Conservation (phyloP, 768 basidiomycete species). For the Boletus reticuloceps region DNA sequence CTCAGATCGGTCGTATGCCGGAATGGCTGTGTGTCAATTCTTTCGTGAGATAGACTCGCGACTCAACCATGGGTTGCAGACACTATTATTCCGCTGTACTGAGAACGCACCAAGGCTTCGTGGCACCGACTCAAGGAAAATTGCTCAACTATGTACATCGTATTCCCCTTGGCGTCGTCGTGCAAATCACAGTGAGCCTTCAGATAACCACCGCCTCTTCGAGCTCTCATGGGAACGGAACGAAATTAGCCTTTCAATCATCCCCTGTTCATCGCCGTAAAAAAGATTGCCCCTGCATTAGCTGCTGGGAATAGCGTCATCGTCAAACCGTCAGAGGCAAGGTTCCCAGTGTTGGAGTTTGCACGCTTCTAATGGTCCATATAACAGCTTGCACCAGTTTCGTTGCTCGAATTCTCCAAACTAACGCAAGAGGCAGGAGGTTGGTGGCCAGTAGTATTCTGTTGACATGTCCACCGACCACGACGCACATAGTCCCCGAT, state of each 20-base stretch:
- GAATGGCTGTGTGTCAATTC: slow-evolving; percentile 73
- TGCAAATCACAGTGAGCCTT: slow-evolving; percentile 71
- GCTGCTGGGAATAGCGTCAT: slow-evolving; percentile 84
- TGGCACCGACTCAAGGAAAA: slow-evolving; percentile 78
- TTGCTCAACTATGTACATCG: slow-evolving; percentile 78
- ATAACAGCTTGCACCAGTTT: slow-evolving; percentile 67
- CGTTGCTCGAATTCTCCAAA: slow-evolving; percentile 73
- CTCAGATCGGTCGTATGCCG: slow-evolving; percentile 72
- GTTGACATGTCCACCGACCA: not conserved
- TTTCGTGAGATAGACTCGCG: not conserved
- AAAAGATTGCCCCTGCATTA: slow-evolving; percentile 84
- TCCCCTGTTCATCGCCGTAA: slow-evolving; percentile 82
- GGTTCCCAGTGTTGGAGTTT: not conserved
- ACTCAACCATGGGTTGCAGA: slow-evolving; percentile 35
- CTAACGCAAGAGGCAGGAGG: slow-evolving; percentile 66
- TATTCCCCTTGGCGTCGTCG: slow-evolving; percentile 84
- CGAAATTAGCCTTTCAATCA: slow-evolving; percentile 77
- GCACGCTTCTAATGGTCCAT: not conserved
- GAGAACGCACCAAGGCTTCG: slow-evolving; percentile 63
- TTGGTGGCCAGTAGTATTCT: slow-evolving; percentile 29
- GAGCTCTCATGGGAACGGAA: not conserved
- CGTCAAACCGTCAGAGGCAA: slow-evolving; percentile 78
- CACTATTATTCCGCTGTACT: slow-evolving; percentile 77
- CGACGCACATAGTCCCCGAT: slow-evolving; percentile 55
- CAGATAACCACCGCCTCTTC: not conserved